A percentile compares a stretch with the other conserved stretches of the same genome.
These are phyloP conservation scores for Lactarius tabidus DNA, from an alignment of 768 basidiomycete genomes.

Conservation along the genomic window DNA sequence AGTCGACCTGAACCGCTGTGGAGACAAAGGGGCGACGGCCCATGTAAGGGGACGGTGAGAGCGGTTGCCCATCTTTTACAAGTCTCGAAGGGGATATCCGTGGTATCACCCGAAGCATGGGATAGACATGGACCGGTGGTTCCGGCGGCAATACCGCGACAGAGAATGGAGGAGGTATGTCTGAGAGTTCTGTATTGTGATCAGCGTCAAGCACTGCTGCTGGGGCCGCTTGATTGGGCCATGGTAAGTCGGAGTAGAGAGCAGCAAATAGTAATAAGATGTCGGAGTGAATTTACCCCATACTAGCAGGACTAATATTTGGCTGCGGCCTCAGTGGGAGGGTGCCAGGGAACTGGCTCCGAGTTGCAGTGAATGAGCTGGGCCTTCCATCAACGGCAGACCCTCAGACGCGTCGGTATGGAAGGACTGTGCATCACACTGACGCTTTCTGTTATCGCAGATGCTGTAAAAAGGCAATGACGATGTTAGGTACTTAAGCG, in stretches of 20 bases:
- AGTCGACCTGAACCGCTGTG: neutral
- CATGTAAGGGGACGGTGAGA: neutral
- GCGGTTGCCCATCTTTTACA: neutral
- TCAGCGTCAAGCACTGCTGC: conserved; percentile 15
- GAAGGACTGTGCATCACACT: conserved; percentile 28
- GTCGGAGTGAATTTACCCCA: too few relatives aligned
- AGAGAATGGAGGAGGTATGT: conserved; percentile 29
- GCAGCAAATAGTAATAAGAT: too few relatives aligned
- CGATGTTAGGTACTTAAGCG: conserved; percentile 51
- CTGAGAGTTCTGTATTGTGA: conserved; percentile 25
- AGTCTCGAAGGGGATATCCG: neutral
- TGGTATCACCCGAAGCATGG: conserved; percentile 5
- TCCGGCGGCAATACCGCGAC: conserved; percentile 30
- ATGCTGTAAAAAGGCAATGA: conserved; percentile 41
- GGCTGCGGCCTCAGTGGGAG: conserved; percentile 40
- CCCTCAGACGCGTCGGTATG: conserved; percentile 32
- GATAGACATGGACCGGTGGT: conserved; percentile 28
- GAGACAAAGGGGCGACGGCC: neutral
- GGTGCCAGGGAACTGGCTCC: conserved; percentile 55
- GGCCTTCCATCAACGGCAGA: conserved; percentile 39
- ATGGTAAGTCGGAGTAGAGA: conserved; percentile 17
- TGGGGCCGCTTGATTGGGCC: neutral
- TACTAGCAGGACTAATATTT: conserved; percentile 34
- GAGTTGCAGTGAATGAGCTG: conserved; percentile 51
- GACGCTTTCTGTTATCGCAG: conserved; percentile 28